Conservation (phyloP, 129 eudicot species). For the Ambrosia artemisiifolia region DNA sequence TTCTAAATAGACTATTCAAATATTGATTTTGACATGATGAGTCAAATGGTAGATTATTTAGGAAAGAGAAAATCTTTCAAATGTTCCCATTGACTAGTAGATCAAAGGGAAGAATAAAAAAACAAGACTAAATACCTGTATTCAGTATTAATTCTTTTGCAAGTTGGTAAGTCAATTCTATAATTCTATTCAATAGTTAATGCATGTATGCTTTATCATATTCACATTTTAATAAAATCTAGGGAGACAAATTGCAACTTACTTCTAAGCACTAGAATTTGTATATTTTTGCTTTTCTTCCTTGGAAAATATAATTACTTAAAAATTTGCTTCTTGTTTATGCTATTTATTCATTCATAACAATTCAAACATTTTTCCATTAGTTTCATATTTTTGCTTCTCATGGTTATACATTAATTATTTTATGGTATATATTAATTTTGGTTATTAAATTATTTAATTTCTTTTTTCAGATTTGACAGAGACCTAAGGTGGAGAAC, state of each 20-base stretch:
- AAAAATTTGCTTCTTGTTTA: background rate
- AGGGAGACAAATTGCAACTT: background rate
- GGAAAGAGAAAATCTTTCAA: conserved; percentile 9
- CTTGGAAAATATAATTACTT: background rate
- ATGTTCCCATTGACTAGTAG: conserved; percentile 13
- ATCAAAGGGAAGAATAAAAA: background rate
- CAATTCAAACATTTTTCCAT: background rate
- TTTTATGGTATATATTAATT: background rate
- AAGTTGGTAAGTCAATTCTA: background rate
- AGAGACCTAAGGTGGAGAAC: conserved; percentile 90
- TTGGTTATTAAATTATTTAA: background rate
- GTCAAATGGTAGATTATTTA: conserved; percentile 24
- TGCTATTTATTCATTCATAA: background rate
- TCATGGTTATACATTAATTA: background rate
- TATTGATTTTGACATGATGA: conserved; percentile 12
- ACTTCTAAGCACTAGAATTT: background rate
- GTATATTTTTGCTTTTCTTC: background rate
- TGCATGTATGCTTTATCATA: background rate
- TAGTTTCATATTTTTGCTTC: background rate
- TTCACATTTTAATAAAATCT: background rate
- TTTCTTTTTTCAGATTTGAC: conserved; percentile 48
- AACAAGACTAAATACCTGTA: background rate
- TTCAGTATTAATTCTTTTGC: background rate
- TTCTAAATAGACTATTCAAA: conserved; percentile 7
- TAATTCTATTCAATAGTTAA: background rate